Percentiles rank a stretch among this genome's conserved stretches.
Conservation (phyloP, 805 yeast genomes). For the Candida anglica region DNA sequence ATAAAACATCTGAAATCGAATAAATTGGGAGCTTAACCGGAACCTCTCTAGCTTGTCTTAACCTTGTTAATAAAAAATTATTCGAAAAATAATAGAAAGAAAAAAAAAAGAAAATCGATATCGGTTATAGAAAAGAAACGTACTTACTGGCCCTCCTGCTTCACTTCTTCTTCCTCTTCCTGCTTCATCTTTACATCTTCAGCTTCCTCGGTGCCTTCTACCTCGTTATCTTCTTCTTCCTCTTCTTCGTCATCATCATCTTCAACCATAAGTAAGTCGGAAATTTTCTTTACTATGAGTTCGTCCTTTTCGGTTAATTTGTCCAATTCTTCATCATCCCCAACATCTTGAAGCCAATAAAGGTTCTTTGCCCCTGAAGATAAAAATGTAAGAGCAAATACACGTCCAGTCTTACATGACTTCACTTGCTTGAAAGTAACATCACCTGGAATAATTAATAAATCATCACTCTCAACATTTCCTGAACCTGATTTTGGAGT, state of each 20-base stretch:
- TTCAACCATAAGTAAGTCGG: constrained; percentile 31
- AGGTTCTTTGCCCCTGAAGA: constrained; percentile 57
- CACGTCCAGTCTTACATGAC: constrained; percentile 74
- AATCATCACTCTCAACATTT: constrained; percentile 51
- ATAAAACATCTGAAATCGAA: constrained; percentile 31
- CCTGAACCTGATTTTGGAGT: constrained; percentile 53
- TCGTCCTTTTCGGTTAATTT: constrained; percentile 59
- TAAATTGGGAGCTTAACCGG: constrained; percentile 23
- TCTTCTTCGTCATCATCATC: constrained; percentile 30
- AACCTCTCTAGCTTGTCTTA: no score
- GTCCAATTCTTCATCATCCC: constrained; percentile 56
- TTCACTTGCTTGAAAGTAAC: constrained; percentile 69
- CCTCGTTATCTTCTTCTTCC: constrained; percentile 3
- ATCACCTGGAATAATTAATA: constrained; percentile 80
- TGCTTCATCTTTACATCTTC: constrained; percentile 4
- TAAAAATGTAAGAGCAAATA: constrained; percentile 61
- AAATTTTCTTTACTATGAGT: constrained; percentile 44
- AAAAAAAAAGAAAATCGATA: no score
- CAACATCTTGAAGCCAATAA: constrained; percentile 77
- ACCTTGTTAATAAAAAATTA: no score
- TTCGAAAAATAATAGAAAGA: no score
- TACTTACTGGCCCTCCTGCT: constrained; percentile 10
- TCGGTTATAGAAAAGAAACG: constrained; percentile 13
- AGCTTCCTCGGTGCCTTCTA: neutral
- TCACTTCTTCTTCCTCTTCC: constrained; percentile 6